Evolutionary conservation across 441 rosid species (phyloP).

Genomic region (Populus hybrid): DNA sequence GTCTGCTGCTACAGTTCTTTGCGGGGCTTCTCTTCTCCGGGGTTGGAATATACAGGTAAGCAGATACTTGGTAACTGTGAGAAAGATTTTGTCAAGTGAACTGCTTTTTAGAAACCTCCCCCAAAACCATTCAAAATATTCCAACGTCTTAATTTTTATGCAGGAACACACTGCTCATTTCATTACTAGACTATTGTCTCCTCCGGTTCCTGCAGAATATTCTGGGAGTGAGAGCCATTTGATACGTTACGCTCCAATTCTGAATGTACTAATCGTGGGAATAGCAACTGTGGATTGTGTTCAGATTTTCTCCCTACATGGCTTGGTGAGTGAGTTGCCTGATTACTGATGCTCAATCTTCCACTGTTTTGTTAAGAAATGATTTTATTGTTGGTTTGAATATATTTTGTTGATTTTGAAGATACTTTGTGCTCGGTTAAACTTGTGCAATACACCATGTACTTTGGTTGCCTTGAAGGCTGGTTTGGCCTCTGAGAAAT

Average conservation of each 20-base stretch:
- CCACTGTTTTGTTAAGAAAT: neutral
- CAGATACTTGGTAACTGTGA: neutral
- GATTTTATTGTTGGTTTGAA: neutral
- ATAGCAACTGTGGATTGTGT: conserved; percentile 87
- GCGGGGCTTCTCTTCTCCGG: conserved; percentile 95
- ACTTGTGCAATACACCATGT: neutral
- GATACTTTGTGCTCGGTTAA: neutral
- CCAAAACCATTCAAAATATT: neutral
- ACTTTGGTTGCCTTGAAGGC: neutral
- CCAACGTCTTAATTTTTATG: conserved; percentile 19
- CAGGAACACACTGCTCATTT: conserved; percentile 87
- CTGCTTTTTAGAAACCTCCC: neutral
- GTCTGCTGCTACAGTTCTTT: conserved; percentile 90
- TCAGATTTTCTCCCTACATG: conserved; percentile 89
- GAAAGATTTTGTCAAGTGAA: neutral
- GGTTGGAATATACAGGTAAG: conserved; percentile 96
- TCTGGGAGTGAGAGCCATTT: conserved; percentile 77
- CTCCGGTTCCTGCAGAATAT: conserved; percentile 66
- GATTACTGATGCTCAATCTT: conserved; percentile 8
- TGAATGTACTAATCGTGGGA: conserved; percentile 87
- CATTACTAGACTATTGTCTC: conserved; percentile 77
- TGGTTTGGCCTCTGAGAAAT: neutral
- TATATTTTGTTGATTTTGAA: neutral
- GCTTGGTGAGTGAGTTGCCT: conserved; percentile 73
- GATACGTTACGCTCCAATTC: conserved; percentile 71